Base-by-base conservation (phyloP, 2,329 filamentous ascomycete species). In the Pseudomassariella vexata region DNA sequence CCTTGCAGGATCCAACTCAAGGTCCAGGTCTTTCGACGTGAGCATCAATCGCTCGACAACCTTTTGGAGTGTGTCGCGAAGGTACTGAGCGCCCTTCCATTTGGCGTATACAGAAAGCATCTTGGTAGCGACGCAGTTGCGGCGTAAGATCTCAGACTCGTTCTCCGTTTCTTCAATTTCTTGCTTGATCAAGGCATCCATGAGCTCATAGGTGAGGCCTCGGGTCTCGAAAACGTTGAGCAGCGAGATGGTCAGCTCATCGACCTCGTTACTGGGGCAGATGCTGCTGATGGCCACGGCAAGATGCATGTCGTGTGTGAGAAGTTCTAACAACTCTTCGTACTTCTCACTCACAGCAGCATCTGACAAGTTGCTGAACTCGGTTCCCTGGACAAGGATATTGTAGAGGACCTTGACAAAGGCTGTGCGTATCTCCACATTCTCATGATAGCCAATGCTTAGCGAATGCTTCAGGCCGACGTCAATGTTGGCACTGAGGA, bases 371-470 rank as follows among this genome's bases (percentile, higher is more conserved):
- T 78, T 80, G 47, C 72, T 82, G 48, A 84, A 83, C 49, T 84
- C 79, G 1, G 79, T 82, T 21, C 79, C 79, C 48, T 83, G 79
- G n/a, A 80, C 69, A 11, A 84, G 55, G 32, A 84, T 82, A 48
- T 83, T 83, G 49, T 77, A 81, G 5, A 84, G 63, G 11, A 84
- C 79, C 42, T 77, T 79, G 38, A 84, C 72, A 48, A 84, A 83
- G 2, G 79, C 79, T 5, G 77, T 82, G 32, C 79, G 68, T 36
- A 83, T 82, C 44, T 82, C 77, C 19, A 79, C 62, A 44, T 82
- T 81, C 44, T 82, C 77, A 45, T 84, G 77, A 47, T 84, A 84
- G 9, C 79, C 79, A 37, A 84, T 82, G 38, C 74, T 78, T 10
- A 84, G 57, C 3, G 78, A 82, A 49, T 82, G 77, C 48, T 84